These are phyloP conservation scores for Acer saccharum DNA, from an alignment of 345 rosid genomes.

Conservation along the genomic window DNA sequence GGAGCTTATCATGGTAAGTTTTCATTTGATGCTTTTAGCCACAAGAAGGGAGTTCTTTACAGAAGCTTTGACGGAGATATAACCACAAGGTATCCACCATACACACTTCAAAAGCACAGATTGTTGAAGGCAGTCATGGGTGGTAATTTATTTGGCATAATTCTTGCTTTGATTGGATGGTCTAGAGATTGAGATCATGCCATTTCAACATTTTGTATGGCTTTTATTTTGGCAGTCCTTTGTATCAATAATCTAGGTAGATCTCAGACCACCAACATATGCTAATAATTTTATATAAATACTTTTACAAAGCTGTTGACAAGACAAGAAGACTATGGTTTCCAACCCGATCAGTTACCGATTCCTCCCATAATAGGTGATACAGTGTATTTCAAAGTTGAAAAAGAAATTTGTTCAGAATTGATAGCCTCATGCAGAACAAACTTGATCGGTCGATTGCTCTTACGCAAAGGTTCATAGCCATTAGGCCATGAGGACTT, in stretches of 20 bases:
- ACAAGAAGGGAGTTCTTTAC: slow-evolving; percentile 74
- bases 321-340: no score
- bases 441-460: no score
- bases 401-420: no score
- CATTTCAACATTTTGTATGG: neutral
- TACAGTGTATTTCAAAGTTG: no score
- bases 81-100: slow-evolving; percentile 76
- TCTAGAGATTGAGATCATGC: slow-evolving; percentile 31
- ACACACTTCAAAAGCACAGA: slow-evolving; percentile 53
- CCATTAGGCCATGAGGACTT: no score
- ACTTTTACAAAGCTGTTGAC: no score
- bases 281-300: no score
- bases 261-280: no score
- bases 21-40: slow-evolving; percentile 91
- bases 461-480: no score
- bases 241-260: neutral
- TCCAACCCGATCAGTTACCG: no score
- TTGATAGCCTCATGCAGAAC: no score
- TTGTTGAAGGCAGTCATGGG: slow-evolving; percentile 54
- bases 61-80: slow-evolving; percentile 66
- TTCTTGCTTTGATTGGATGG: slow-evolving; percentile 57
- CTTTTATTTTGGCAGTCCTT: neutral
- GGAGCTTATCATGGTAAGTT: slow-evolving; percentile 87
- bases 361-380: no score
- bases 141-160: slow-evolving; percentile 47